Evolutionary conservation across 1,284 basidiomycete species (phyloP).

Genomic region (Ceratobasidium sp.): DNA sequence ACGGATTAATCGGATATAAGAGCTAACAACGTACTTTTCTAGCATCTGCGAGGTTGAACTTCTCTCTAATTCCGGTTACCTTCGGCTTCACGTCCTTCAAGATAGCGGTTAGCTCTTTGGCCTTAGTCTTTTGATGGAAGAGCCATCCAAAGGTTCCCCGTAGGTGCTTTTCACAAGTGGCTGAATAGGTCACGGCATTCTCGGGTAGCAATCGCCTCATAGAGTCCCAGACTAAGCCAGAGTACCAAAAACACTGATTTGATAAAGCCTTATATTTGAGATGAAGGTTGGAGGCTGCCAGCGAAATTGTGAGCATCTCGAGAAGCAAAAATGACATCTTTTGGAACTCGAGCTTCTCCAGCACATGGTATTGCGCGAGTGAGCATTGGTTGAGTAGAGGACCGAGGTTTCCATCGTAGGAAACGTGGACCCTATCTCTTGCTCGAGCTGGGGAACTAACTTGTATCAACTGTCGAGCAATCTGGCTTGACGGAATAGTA

Average conservation of each 20-base stretch:
- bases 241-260: slow-evolving; percentile 24
- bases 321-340: neutral
- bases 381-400: neutral
- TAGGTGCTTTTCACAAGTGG: neutral
- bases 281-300: neutral
- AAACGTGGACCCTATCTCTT: neutral
- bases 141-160: neutral
- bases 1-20: too few species aligned
- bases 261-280: neutral
- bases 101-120: neutral
- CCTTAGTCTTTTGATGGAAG: neutral
- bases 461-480: neutral
- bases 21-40: too few species aligned
- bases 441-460: neutral
- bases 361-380: neutral
- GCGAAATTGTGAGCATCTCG: neutral
- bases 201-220: neutral
- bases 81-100: neutral
- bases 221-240: slow-evolving; percentile 22
- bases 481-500: neutral
- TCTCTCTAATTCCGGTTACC: too few species aligned
- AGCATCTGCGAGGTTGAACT: too few species aligned
- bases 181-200: neutral
- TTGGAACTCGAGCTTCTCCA: neutral
- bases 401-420: neutral